Evolutionary conservation across 139 green algal genomes (phyloP).

Genomic region (Chlorella sorokiniana): DNA sequence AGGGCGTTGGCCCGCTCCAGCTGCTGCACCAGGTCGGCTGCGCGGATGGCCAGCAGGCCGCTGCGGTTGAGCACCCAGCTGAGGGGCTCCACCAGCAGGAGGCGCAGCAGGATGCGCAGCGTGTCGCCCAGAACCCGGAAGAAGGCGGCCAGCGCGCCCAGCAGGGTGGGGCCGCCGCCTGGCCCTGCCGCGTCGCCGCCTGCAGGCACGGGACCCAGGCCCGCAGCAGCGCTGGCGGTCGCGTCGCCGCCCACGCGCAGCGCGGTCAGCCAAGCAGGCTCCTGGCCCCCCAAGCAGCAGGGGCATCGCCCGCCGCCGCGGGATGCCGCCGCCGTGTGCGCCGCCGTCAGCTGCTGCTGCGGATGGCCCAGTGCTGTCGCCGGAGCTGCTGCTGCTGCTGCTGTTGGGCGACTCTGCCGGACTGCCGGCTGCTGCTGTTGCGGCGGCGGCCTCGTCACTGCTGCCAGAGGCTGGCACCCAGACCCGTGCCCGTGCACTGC

Average conservation of each 20-base stretch:
- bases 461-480: too few relatives aligned
- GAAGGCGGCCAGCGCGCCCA: neutral
- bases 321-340: neutral
- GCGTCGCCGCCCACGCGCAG: neutral
- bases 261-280: neutral
- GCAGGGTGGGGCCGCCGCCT: neutral
- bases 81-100: conserved; percentile 33
- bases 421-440: neutral
- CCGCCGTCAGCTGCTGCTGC: too few relatives aligned
- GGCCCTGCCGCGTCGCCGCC: neutral
- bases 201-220: neutral
- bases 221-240: neutral
- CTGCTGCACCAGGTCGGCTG: conserved; percentile 6
- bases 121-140: conserved; percentile 18
- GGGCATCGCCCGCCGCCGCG: too few relatives aligned
- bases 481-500: too few relatives aligned
- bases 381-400: neutral
- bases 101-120: conserved; percentile 35
- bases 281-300: neutral
- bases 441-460: too few relatives aligned
- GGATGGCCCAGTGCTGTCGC: too few relatives aligned
- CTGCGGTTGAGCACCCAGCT: conserved; percentile 29
- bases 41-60: conserved; percentile 16
- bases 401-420: neutral
- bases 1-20: conserved; percentile 19